These are phyloP conservation scores for Oryza punctata DNA, from an alignment of 176 grass and related monocot genomes.

Conservation along the genomic window DNA sequence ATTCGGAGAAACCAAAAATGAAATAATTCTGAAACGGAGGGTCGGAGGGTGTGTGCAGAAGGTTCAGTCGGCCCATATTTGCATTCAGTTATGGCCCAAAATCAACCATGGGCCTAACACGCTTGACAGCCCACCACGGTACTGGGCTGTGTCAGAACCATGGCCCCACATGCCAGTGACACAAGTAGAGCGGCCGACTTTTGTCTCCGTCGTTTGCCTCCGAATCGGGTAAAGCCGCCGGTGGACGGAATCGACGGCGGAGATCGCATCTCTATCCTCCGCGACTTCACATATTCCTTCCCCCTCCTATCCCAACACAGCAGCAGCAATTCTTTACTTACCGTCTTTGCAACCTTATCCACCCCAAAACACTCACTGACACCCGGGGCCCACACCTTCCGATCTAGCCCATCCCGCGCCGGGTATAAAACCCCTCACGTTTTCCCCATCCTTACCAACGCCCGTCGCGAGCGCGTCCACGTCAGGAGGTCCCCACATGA, in stretches of 20 bases:
- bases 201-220: neutral
- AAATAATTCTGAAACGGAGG: too few relatives aligned
- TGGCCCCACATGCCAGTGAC: neutral
- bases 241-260: neutral
- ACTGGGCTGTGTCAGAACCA: too few relatives aligned
- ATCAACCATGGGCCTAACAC: neutral
- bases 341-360: neutral
- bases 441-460: neutral
- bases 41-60: too few relatives aligned
- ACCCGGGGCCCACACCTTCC: neutral
- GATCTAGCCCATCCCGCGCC: too few relatives aligned
- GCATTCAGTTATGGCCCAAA: neutral
- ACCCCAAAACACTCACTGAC: neutral
- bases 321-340: constrained; percentile 21
- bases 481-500: neutral
- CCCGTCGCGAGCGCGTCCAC: neutral
- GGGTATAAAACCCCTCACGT: neutral
- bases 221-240: neutral
- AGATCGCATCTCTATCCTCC: neutral
- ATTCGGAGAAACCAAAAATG: too few relatives aligned
- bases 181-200: neutral
- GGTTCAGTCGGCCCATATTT: neutral
- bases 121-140: neutral
- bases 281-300: neutral
- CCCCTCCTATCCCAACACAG: neutral